Evolutionary conservation across 1,284 basidiomycete genomes (phyloP).

Genomic region (Ustilago cynodontis): DNA sequence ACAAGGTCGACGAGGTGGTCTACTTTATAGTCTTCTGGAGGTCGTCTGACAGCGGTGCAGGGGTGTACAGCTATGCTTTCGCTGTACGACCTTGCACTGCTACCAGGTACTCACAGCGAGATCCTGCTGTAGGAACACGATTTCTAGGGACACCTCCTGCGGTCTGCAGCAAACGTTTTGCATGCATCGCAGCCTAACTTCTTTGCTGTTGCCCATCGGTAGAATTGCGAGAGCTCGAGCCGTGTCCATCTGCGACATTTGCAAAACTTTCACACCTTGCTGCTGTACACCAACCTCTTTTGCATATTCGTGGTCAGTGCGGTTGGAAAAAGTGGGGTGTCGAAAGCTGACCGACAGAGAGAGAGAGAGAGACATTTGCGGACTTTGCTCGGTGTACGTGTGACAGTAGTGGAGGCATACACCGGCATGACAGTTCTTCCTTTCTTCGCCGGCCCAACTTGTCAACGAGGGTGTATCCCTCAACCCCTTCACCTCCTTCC

Average conservation of each 20-base stretch:
- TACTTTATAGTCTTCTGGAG: constrained; percentile 32
- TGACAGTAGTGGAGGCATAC: not conserved
- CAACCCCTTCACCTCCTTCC: constrained; percentile 8
- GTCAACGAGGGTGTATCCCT: constrained; percentile 23
- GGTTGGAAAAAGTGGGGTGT: not conserved
- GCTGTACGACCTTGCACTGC: not conserved
- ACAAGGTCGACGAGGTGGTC: not conserved
- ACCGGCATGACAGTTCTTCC: not conserved
- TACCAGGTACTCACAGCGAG: not conserved
- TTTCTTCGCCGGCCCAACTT: not conserved
- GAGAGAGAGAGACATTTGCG: constrained; percentile 4
- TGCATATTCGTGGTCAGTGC: constrained; percentile 5
- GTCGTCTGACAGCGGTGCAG: not conserved
- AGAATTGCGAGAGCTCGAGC: not conserved
- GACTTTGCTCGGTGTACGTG: not conserved
- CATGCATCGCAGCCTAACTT: not conserved
- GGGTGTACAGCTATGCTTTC: not conserved
- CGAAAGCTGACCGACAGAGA: not conserved
- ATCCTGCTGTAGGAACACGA: constrained; percentile 9
- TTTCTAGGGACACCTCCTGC: too few relatives aligned
- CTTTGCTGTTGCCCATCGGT: not conserved
- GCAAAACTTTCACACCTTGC: not conserved
- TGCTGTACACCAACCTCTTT: not conserved
- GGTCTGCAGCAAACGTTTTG: constrained; percentile 4
- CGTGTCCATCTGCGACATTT: not conserved